Percentiles rank a stretch among this genome's conserved stretches.
Conservation (phyloP, 2,329 filamentous ascomycete genomes). For the Pestalotiopsis sp. region DNA sequence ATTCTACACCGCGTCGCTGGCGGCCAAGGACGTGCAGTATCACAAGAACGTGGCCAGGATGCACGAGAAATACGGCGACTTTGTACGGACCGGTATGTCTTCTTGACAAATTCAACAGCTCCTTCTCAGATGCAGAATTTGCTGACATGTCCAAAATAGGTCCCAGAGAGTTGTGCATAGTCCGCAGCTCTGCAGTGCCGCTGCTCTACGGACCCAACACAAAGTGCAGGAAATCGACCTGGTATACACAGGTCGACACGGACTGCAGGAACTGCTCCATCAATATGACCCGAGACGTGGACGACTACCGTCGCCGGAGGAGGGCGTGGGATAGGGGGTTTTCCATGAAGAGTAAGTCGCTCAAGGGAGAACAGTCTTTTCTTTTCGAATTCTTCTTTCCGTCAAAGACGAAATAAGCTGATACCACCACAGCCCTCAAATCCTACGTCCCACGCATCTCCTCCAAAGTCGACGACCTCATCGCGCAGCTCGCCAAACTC, state of each 20-base stretch:
- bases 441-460: neutral
- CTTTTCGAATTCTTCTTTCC: too few species aligned
- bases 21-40: neutral
- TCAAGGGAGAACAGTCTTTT: too few species aligned
- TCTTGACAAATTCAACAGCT: neutral
- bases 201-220: constrained; percentile 4
- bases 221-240: constrained; percentile 8
- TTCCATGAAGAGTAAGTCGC: neutral
- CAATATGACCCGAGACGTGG: constrained; percentile 6
- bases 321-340: constrained; percentile 13
- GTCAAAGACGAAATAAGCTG: neutral
- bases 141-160: neutral
- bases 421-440: neutral
- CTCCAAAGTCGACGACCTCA: constrained; percentile 1
- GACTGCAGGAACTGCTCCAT: neutral
- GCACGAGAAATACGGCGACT: constrained; percentile 12
- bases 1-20: neutral
- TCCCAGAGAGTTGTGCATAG: neutral
- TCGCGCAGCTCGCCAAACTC: neutral
- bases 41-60: neutral
- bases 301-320: constrained; percentile 1
- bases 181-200: constrained; percentile 5
- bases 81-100: constrained; percentile 9
- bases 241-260: constrained; percentile 4
- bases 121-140: too few species aligned